Conservation (phyloP, 495 filamentous ascomycete genomes). For the Hyphodiscus hymeniophilus region DNA sequence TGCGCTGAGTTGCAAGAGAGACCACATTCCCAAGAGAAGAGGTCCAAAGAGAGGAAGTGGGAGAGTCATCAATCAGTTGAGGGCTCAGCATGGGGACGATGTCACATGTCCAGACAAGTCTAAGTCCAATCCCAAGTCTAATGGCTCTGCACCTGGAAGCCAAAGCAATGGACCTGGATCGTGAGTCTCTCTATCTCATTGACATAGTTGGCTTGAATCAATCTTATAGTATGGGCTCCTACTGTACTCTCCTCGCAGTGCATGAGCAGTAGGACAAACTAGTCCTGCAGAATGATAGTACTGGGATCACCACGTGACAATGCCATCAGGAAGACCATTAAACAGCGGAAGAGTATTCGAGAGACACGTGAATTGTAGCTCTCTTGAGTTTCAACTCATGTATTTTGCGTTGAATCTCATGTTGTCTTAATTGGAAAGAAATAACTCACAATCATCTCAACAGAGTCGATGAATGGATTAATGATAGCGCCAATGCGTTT, state of each 20-base stretch:
- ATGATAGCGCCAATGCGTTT: conserved; percentile 10
- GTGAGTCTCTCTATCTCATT: background rate
- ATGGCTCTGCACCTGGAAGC: conserved; percentile 7
- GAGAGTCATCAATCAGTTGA: conserved; percentile 27
- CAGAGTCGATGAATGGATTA: conserved; percentile 19
- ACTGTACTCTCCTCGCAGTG: background rate
- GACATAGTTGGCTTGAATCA: background rate
- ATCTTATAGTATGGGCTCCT: background rate
- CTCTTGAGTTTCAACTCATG: too few relatives aligned
- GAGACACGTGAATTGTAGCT: too few relatives aligned
- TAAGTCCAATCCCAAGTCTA: conserved; percentile 8
- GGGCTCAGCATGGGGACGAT: conserved; percentile 17
- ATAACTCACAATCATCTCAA: background rate
- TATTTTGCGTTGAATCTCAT: too few relatives aligned
- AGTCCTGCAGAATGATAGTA: too few relatives aligned
- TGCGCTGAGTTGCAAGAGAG: conserved; percentile 26
- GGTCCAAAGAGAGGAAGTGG: conserved; percentile 29
- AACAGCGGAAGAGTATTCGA: too few relatives aligned
- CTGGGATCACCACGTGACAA: too few relatives aligned
- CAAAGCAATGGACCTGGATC: conserved; percentile 8
- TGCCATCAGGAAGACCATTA: too few relatives aligned
- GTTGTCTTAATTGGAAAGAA: background rate
- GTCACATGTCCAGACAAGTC: background rate
- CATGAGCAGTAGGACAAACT: too few relatives aligned
- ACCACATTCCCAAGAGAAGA: conserved; percentile 29